phyloP scores from a whole-genome alignment of 2,329 filamentous ascomycete genomes.

The Trichoderma cornu-damae region DNA sequence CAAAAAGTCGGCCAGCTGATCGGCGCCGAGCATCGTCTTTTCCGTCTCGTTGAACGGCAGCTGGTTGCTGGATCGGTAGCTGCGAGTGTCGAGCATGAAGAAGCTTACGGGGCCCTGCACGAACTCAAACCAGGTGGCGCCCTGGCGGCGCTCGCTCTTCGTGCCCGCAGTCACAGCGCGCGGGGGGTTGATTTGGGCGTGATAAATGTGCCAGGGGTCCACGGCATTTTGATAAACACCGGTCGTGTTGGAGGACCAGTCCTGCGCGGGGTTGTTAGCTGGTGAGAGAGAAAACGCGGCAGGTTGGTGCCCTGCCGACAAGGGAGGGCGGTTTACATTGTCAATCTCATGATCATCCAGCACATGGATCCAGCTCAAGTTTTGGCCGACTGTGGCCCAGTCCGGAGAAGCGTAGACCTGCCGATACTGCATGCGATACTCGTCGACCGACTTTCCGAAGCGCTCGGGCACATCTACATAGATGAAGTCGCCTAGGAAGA shows the following conservation, averaged over 20 bases:
- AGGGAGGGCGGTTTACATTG: constrained; percentile 63
- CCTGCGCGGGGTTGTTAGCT: constrained; percentile 48
- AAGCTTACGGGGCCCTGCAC: constrained; percentile 85
- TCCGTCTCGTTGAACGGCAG: constrained; percentile 54
- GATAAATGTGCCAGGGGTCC: constrained; percentile 83
- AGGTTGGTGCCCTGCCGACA: background rate
- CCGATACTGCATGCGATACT: constrained; percentile 87
- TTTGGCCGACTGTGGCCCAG: constrained; percentile 69
- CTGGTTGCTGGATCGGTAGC: constrained; percentile 68
- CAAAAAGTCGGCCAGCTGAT: constrained; percentile 75
- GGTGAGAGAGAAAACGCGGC: background rate
- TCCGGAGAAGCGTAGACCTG: constrained; percentile 95
- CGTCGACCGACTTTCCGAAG: constrained; percentile 64
- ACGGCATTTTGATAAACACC: constrained; percentile 74
- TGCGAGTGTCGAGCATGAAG: constrained; percentile 89
- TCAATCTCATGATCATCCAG: constrained; percentile 94
- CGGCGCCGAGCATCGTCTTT: constrained; percentile 82
- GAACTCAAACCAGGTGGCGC: constrained; percentile 83
- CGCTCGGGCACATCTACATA: constrained; percentile 83
- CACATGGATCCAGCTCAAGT: constrained; percentile 95
- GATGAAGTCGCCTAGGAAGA: constrained; percentile 84
- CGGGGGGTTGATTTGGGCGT: constrained; percentile 79
- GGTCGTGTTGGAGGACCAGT: constrained; percentile 78
- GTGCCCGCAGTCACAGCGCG: constrained; percentile 47
- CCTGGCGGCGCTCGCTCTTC: constrained; percentile 36